Conservation (phyloP, 257 asterid genomes). For the Solanum pinnatisectum region DNA sequence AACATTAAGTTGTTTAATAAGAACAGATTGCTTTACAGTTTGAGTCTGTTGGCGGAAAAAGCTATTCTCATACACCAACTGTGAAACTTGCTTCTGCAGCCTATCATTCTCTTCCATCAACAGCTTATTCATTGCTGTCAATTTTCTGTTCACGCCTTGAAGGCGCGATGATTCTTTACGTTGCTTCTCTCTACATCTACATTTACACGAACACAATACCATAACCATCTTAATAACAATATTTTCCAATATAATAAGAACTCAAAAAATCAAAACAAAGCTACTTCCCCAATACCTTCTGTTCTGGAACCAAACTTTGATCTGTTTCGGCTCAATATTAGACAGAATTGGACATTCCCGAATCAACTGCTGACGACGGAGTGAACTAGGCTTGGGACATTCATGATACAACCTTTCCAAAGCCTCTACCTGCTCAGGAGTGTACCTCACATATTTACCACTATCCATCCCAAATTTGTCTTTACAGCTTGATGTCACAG, state of each 20-base stretch:
- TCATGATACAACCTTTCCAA: conserved; percentile 87
- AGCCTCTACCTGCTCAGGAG: conserved; percentile 98
- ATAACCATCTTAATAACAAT: not conserved
- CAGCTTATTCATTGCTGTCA: conserved; percentile 90
- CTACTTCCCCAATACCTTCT: conserved; percentile 42
- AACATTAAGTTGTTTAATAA: not conserved
- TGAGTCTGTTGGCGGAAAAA: conserved; percentile 79
- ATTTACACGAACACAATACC: not conserved
- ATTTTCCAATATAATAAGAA: not conserved
- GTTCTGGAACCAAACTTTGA: conserved; percentile 99
- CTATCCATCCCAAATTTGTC: conserved; percentile 63
- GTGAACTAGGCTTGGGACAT: conserved; percentile 95
- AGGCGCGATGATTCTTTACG: conserved; percentile 90
- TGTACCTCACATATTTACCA: conserved; percentile 94
- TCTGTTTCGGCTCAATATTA: conserved; percentile 95
- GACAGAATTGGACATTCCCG: conserved; percentile 84
- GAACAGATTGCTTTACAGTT: conserved; percentile 32
- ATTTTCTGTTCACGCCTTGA: conserved; percentile 81
- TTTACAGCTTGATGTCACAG: conserved; percentile 70
- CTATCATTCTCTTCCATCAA: conserved; percentile 98
- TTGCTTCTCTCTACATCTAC: conserved; percentile 94
- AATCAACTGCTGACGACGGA: conserved; percentile 85
- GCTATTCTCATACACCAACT: conserved; percentile 81
- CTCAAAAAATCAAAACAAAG: not conserved
- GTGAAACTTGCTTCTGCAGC: conserved; percentile 94